Base-by-base conservation (phyloP, 2,329 filamentous ascomycete genomes). In the Thelonectria olida region DNA sequence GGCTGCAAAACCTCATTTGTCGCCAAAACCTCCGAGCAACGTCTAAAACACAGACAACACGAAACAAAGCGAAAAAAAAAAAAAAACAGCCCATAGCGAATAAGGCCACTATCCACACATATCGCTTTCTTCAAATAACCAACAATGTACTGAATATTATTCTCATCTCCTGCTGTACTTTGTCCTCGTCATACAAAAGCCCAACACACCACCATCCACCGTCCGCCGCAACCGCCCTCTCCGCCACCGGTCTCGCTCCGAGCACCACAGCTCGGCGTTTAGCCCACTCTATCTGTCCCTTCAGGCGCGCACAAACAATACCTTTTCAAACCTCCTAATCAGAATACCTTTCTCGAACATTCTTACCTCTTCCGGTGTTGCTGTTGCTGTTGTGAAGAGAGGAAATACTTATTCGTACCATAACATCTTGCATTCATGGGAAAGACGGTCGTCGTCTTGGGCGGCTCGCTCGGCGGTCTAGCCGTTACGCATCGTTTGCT, bases 401-500 rank as follows among this genome's bases (percentile, higher is more conserved):
- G 2, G 5, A 45, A 23, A 45, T 7, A 45, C 5, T 23, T 5
- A 7, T 3, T 5, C 7, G 10, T n/a, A 25, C 25, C 44, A 19
- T 25, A 27, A n/a, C 34, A 12, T 7, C 23, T 19, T 8, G 25
- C 38, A 19, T 54, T 45, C 31, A 85, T 84, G 82, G 72, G 78
- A 27, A 82, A 84, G 68, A 86, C 82, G 5, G 78, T 88, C 38
- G 79, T 87, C 7, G 75, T 88, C 47, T 75, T 87, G 17, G 85
- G 85, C 38, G 85, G 83, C 61, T 81, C 84, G 51, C 82, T 82
- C 42, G 84, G 78, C 51, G 85, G 85, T 58, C 76, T 87, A 47
- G 81, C 82, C 54, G 72, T 85, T 20, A 81, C 84, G 25, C 85
- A 88, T 66, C 79, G 81, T 20, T 77, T 88, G 3, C 79, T 88